These are phyloP conservation scores for Cladosporium halotolerans DNA, from an alignment of 2,329 filamentous ascomycete genomes.

Conservation along the genomic window DNA sequence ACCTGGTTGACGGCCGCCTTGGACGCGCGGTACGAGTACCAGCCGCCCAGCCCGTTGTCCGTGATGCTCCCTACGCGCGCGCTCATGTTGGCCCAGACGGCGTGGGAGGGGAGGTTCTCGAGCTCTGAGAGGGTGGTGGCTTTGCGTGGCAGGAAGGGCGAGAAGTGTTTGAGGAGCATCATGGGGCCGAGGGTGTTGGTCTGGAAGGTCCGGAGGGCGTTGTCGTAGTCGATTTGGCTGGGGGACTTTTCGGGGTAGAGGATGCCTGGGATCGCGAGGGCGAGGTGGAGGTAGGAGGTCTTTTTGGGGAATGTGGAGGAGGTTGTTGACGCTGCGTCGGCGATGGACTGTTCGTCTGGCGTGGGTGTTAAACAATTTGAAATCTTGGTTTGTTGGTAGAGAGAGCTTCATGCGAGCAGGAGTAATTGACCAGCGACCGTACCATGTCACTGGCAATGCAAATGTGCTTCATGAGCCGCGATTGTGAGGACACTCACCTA, in stretches of 20 bases:
- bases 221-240: constrained; percentile 54
- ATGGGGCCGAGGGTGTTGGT: constrained; percentile 70
- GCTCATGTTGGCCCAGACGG: constrained; percentile 68
- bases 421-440: too few species aligned
- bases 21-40: constrained; percentile 73
- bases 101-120: constrained; percentile 40
- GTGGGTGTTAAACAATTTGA: background rate
- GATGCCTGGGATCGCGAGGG: constrained; percentile 64
- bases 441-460: background rate
- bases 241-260: constrained; percentile 68
- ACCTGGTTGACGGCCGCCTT: constrained; percentile 70
- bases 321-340: constrained; percentile 44
- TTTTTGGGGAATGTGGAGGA: constrained; percentile 29
- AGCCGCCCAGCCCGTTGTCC: constrained; percentile 69
- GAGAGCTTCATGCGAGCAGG: background rate
- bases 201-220: constrained; percentile 62
- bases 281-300: constrained; percentile 59
- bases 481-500: constrained; percentile 37
- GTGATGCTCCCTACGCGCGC: constrained; percentile 69
- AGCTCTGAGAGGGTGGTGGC: constrained; percentile 33
- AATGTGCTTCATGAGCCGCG: too few species aligned
- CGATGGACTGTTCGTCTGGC: constrained; percentile 57
- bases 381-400: background rate
- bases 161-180: constrained; percentile 71
- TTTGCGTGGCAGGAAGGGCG: constrained; percentile 59